Evolutionary conservation across 225 moss, liverwort and hornwort genomes (phyloP), one percentile per base, ranked within the genome.

Genomic region (Straminergon stramineum): DNA sequence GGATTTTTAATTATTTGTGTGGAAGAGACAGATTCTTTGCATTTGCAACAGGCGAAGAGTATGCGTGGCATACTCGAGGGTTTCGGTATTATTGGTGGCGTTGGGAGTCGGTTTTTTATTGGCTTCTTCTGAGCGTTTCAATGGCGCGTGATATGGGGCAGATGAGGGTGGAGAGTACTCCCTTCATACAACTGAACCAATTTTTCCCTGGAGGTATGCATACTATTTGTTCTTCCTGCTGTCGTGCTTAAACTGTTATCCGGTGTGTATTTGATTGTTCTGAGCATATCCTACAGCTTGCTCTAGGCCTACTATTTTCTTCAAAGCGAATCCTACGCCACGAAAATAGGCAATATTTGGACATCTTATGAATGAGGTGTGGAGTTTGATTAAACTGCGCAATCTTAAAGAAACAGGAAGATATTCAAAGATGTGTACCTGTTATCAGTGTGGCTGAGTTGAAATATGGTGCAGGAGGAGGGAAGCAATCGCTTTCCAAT

Each of bases 141-240:
- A 94, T 94, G 94, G 93, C 93, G 71, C 85, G 89, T 53, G 94
- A 88, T 17, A 52, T 82, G 81, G 94, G 94, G 74, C 93, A 94
- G 89, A 77, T 84, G 35, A 70, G 87, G 81, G 92, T 93, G 82
- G 92, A 89, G 43, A 87, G 82, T 56, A 85, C 91, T 74, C 93
- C 95, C 27, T 93, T 93, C 87, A 35, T 91, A 43, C 93, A 94
- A 41, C 95, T 78, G 14, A 78, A 96, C 89, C 98, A 98, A 86
- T 98, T 97, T 81, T 98, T 98, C 61, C 98, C 97, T 37, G 96
- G 93, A 92, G 93, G 94, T 91, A 92, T 24, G 81, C 17, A 43
- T 32, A 9, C 39, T 37, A 27, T 75, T 17, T 5, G 37, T 20
- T 71, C 35, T 53, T 61, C 15, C 19, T 68, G 5, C 10, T 65